Evolutionary conservation across 768 basidiomycete genomes (phyloP), one percentile per base, ranked within the genome.

Genomic region (Coprinopsis cinerea): DNA sequence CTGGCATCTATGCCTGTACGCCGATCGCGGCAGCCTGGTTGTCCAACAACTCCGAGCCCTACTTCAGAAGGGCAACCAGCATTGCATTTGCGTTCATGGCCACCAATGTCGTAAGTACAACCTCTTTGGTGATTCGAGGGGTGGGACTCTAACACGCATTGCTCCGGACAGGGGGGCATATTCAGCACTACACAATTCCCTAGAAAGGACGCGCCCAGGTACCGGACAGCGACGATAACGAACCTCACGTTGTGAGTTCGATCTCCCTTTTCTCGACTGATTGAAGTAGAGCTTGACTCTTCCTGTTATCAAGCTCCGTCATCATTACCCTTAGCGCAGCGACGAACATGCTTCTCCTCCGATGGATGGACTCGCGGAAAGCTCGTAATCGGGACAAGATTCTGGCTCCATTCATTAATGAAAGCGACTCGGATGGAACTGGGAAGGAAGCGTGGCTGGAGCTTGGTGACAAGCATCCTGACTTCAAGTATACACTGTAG

Each of bases 121-220:
- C 7, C 23, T 2, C 28, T 4, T 10, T 35, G 15, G 26, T 4
- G 3, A 18, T 18, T n/a, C 27, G 15, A 32, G 10, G 14, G 13
- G 37, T 4, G n/a, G n/a, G n/a, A n/a, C n/a, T n/a, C n/a, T n/a
- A 41, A 24, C n/a, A 7, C 10, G 20, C 1, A 35, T 20, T 39
- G 23, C 37, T 20, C 35, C 20, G 24, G 44, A 4, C 26, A 71
- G 68, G 69, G 69, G 17, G 69, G 70, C 18, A 69, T 70, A 20
- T 54, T 68, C 23, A 71, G 68, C 49, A 70, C 70, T 2, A 70
- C 67, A 68, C 55, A 64, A 9, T 69, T 66, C 58, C 70, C 70
- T 14, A 65, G 67, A 0, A 70, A 64, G 7, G 67, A 69, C 53
- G 67, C 66, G 2, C 68, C 69, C 3, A 60, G 57, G 14, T 71